phyloP scores from a whole-genome alignment of 2,329 filamentous ascomycete genomes.

The Calycina herbarum region DNA sequence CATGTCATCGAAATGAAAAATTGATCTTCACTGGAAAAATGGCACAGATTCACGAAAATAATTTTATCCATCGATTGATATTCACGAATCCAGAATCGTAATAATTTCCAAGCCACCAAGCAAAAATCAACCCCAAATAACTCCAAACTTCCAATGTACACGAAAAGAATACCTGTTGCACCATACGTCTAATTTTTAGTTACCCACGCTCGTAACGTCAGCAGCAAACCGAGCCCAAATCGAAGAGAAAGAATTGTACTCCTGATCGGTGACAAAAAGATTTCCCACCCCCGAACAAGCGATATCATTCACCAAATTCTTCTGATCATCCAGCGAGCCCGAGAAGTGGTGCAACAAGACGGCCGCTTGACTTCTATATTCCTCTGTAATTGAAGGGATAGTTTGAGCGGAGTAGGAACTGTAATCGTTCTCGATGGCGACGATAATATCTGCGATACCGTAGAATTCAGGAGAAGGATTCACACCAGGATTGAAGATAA shows the following conservation, averaged over 20 bases:
- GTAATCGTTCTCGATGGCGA: neutral
- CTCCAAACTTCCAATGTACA: neutral
- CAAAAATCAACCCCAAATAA: neutral
- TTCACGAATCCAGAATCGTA: no score
- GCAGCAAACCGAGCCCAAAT: neutral
- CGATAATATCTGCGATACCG: neutral
- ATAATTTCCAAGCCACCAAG: no score
- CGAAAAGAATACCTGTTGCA: neutral
- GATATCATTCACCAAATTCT: neutral
- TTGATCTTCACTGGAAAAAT: no score
- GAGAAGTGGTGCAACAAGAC: neutral
- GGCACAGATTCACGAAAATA: no score
- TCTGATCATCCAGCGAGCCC: neutral
- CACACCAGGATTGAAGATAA: constrained; percentile 9
- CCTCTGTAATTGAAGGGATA: neutral
- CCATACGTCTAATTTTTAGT: neutral
- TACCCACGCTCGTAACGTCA: neutral
- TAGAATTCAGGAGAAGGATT: constrained; percentile 3
- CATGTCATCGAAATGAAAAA: no score
- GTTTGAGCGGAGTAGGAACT: neutral
- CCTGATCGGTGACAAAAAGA: neutral
- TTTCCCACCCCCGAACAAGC: neutral
- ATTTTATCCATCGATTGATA: no score
- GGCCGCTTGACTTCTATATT: neutral
- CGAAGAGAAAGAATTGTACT: neutral